Base-by-base conservation (phyloP, 1,284 basidiomycete genomes). In the Ganoderma lingzhi region DNA sequence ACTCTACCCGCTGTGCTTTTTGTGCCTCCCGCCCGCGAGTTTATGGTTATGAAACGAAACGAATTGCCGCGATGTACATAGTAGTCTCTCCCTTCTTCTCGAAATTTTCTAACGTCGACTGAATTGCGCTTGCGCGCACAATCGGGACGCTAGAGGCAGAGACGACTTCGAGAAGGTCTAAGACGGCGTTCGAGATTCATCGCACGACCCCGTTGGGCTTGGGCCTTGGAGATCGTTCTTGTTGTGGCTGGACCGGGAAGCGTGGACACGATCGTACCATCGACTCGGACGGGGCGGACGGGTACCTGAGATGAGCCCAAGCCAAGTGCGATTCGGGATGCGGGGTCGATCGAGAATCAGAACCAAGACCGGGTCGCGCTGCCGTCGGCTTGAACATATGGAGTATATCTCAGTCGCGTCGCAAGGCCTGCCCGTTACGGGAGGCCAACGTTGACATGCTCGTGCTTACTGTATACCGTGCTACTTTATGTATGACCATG, bases 21-120 rank as follows among this genome's bases (percentile, higher is more conserved):
- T 56, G 30, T 17, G 12, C 6, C 51, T 12, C 23, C 6, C 19
- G 48, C 48, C 10, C 45, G 45, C 45, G 45, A 48, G 45, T n/a
- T 48, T 30, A 32, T 56, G 53, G 30, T 56, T 30, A 32, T 32
- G 53, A 15, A 32, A 56, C 53, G 53, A 56, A 53, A 32, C 53
- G 17, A 56, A 56, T 35, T 35, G 53, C 53, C 53, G 53, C 53
- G 17, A 56, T 56, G 53, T 56, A 56, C 23, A 56, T 56, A 56
- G 53, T 56, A 56, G 53, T 56, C 53, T 35, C 32, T 35, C 32
- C 53, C 32, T 35, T 30, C 23, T 35, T 17, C 30, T 56, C 53
- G 53, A 56, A 35, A 30, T 32, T 35, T 32, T 35, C 53, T 14
- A 56, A 32, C 32, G 53, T 35, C 15, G 53, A 56, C 30, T 56